These are phyloP conservation scores for Rhizopogon vinicolor DNA, from an alignment of 768 basidiomycete genomes.

Conservation along the genomic window DNA sequence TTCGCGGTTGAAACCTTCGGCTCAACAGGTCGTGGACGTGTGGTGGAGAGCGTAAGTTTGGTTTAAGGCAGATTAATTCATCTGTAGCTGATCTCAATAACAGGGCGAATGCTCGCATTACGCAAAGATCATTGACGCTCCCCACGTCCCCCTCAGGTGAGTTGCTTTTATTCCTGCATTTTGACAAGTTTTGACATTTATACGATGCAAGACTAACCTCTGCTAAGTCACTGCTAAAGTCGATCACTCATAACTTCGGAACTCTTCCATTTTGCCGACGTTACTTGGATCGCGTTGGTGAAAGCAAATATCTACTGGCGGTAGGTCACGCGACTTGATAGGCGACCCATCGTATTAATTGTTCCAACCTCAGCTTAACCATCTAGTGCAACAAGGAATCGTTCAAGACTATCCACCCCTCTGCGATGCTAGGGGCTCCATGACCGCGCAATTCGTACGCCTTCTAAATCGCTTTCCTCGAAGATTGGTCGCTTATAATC, in stretches of 20 bases:
- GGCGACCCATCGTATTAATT: background rate
- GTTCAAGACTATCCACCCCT: constrained; percentile 93
- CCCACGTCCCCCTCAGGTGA: constrained; percentile 71
- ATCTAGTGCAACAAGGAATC: constrained; percentile 83
- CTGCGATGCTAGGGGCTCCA: constrained; percentile 76
- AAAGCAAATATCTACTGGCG: constrained; percentile 89
- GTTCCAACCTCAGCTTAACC: constrained; percentile 58
- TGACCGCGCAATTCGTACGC: constrained; percentile 92
- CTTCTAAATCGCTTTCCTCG: background rate
- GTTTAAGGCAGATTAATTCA: background rate
- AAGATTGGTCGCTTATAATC: background rate
- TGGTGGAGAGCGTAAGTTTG: constrained; percentile 68
- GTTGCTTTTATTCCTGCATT: constrained; percentile 13
- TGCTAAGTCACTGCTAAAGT: constrained; percentile 80
- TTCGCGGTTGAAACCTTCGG: constrained; percentile 99
- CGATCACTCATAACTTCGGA: constrained; percentile 90
- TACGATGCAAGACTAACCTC: constrained; percentile 57
- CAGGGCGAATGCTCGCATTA: constrained; percentile 96
- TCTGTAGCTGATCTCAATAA: background rate
- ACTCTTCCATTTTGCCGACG: constrained; percentile 94
- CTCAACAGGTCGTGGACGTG: constrained; percentile 87
- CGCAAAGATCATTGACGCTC: constrained; percentile 66
- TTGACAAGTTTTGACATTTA: constrained; percentile 2
- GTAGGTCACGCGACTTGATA: constrained; percentile 36
- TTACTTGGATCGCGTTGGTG: constrained; percentile 89